Conservation (phyloP, 352 stramenopile genomes). For the Ochromonadaceae sp. region DNA sequence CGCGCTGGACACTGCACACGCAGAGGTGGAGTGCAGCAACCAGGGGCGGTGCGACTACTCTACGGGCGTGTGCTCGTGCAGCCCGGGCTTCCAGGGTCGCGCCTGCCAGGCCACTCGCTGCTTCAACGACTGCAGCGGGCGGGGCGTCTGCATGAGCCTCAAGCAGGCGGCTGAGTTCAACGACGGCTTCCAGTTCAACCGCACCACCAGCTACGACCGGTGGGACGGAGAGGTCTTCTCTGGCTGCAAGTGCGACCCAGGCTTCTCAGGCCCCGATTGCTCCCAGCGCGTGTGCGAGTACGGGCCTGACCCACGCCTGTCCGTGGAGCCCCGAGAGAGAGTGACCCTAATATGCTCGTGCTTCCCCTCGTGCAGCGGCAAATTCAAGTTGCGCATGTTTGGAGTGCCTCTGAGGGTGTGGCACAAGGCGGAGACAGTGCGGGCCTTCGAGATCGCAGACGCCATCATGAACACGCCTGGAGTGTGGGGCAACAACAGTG, state of each 20-base stretch:
- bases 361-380: background rate
- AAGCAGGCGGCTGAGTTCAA: constrained; percentile 53
- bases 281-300: constrained; percentile 26
- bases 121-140: constrained; percentile 50
- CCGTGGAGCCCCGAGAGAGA: background rate
- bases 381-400: constrained; percentile 5
- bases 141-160: constrained; percentile 44
- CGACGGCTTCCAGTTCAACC: constrained; percentile 47
- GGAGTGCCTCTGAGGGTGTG: background rate
- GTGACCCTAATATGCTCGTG: constrained; percentile 10
- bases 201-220: constrained; percentile 28
- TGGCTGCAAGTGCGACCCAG: constrained; percentile 57
- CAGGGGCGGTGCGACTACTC: constrained; percentile 49
- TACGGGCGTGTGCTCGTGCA: constrained; percentile 52
- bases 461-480: too few relatives aligned
- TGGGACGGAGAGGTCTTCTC: constrained; percentile 41
- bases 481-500: too few relatives aligned
- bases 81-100: constrained; percentile 57
- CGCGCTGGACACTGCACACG: constrained; percentile 30
- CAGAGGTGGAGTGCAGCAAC: constrained; percentile 44
- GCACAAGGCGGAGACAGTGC: too few relatives aligned
- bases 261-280: constrained; percentile 53
- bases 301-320: constrained; percentile 11
- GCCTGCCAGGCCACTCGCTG: constrained; percentile 33
- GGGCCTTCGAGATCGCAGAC: too few relatives aligned